phyloP scores from a whole-genome alignment of 495 filamentous ascomycete genomes.

The Neurospora hispaniola region DNA sequence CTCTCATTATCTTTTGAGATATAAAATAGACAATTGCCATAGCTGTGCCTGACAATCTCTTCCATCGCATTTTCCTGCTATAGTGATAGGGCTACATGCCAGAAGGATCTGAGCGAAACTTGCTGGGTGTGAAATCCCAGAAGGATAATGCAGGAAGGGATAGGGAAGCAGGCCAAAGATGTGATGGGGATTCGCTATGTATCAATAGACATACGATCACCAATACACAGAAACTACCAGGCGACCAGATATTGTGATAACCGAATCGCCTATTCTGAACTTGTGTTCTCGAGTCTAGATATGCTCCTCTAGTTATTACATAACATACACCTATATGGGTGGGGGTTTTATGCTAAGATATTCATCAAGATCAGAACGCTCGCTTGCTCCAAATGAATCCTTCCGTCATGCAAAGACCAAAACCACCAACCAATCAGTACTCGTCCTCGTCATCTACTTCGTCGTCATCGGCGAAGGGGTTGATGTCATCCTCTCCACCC shows the following conservation, averaged over 20 bases:
- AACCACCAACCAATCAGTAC: background rate
- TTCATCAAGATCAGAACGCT: background rate
- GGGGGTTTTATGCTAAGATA: background rate
- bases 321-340: background rate
- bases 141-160: background rate
- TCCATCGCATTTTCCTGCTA: background rate
- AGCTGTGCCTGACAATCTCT: background rate
- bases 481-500: conserved; percentile 16
- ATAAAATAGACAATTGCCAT: background rate
- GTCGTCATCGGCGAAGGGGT: conserved; percentile 15
- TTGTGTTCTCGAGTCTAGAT: background rate
- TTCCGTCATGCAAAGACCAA: background rate
- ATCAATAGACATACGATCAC: background rate
- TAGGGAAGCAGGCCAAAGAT: background rate
- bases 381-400: background rate
- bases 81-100: background rate
- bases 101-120: no score
- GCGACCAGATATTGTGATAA: background rate
- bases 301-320: background rate
- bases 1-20: background rate
- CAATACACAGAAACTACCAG: background rate
- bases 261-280: background rate
- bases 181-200: background rate
- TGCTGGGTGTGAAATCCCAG: no score
- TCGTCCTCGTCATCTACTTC: conserved; percentile 12